A percentile compares a stretch with the other conserved stretches of the same genome.
Evolutionary conservation across 371 early-diverging fungal genomes (phyloP).

Genomic region (Rhizopus sp.): DNA sequence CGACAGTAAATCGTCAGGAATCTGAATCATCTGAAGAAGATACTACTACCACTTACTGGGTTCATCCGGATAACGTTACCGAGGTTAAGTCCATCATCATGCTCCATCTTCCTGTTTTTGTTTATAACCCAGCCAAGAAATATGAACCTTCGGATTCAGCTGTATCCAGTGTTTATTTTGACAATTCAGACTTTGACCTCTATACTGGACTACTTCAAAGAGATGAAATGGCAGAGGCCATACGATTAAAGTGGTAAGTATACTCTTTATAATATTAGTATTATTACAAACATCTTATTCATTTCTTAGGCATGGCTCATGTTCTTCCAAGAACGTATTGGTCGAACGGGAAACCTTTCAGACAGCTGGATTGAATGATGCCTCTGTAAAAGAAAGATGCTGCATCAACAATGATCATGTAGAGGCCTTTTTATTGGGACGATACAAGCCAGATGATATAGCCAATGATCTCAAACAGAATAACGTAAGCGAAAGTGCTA

Average conservation of each 20-base stretch:
- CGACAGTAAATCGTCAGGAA: slow-evolving; percentile 62
- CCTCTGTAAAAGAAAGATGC: slow-evolving; percentile 68
- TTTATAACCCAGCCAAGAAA: slow-evolving; percentile 49
- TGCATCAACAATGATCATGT: slow-evolving; percentile 46
- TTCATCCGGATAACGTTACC: slow-evolving; percentile 93
- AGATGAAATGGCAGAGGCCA: slow-evolving; percentile 86
- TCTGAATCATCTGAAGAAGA: slow-evolving; percentile 82
- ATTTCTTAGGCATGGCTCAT: slow-evolving; percentile 51
- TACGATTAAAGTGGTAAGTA: slow-evolving; percentile 89
- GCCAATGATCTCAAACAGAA: slow-evolving; percentile 82
- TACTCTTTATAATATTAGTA: background rate
- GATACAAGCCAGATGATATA: slow-evolving; percentile 83
- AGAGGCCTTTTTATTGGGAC: slow-evolving; percentile 61
- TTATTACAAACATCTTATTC: slow-evolving; percentile 15
- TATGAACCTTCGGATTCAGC: slow-evolving; percentile 49
- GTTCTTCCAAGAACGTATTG: slow-evolving; percentile 72
- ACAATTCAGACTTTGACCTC: slow-evolving; percentile 86
- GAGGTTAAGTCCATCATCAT: slow-evolving; percentile 91
- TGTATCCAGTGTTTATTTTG: slow-evolving; percentile 93
- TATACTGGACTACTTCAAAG: slow-evolving; percentile 89
- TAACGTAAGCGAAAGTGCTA: slow-evolving; percentile 61
- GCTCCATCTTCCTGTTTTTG: slow-evolving; percentile 90
- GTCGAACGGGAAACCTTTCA: slow-evolving; percentile 91
- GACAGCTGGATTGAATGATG: slow-evolving; percentile 94
- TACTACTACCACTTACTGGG: slow-evolving; percentile 97